Percentiles rank a stretch among this genome's conserved stretches.
Evolutionary conservation across 148 eudicot genomes (phyloP).

Genomic region (Dianthus caryophyllus): DNA sequence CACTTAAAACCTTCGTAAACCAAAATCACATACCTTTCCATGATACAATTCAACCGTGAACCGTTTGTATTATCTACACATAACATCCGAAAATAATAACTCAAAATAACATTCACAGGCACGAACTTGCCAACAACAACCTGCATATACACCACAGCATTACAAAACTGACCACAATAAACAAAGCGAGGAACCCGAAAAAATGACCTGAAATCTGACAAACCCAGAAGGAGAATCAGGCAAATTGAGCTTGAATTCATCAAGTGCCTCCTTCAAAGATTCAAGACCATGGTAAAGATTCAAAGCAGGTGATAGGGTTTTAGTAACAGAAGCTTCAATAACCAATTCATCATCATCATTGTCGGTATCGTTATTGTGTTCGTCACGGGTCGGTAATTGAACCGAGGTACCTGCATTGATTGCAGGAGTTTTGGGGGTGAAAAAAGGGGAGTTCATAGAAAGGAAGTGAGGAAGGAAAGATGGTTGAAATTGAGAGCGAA

Average conservation of each 20-base stretch:
- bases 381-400: neutral
- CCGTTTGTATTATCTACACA: no score
- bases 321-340: constrained; percentile 57
- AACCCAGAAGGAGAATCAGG: constrained; percentile 55
- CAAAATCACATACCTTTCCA: neutral
- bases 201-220: constrained; percentile 70
- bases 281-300: constrained; percentile 65
- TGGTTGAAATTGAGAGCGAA: no score
- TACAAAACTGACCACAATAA: neutral
- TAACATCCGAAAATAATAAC: no score
- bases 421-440: neutral
- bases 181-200: neutral
- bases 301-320: constrained; percentile 66
- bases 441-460: neutral
- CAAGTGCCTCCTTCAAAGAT: constrained; percentile 50
- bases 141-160: neutral
- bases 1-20: neutral
- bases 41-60: neutral
- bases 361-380: constrained; percentile 29
- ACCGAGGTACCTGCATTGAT: constrained; percentile 9
- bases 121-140: neutral
- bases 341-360: constrained; percentile 38
- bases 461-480: neutral
- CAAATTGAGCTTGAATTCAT: constrained; percentile 54
- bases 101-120: no score